Evolutionary conservation across 2,329 filamentous ascomycete species (phyloP).

Genomic region (Alternaria consortialis): DNA sequence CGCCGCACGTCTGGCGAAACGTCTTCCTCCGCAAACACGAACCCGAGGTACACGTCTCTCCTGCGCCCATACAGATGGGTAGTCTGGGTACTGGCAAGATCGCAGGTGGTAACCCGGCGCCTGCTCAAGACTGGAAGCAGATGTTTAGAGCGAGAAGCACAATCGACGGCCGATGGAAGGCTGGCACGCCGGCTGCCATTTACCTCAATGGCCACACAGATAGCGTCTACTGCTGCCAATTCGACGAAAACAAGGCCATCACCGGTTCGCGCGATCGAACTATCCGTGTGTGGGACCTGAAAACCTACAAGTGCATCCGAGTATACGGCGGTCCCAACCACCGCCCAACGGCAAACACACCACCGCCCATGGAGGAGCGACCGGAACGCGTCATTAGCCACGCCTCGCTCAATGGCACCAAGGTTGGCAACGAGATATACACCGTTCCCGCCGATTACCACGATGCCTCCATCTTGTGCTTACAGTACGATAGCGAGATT

Average conservation of each 20-base stretch:
- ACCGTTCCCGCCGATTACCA: slow-evolving; percentile 69
- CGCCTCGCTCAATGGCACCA: slow-evolving; percentile 59
- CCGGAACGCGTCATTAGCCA: slow-evolving; percentile 56
- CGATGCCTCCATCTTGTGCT: slow-evolving; percentile 89
- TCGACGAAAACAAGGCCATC: slow-evolving; percentile 97
- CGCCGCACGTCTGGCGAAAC: slow-evolving; percentile 68
- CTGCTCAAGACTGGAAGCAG: slow-evolving; percentile 79
- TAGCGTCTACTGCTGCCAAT: slow-evolving; percentile 97
- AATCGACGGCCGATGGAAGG: slow-evolving; percentile 81
- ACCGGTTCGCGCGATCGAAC: slow-evolving; percentile 96
- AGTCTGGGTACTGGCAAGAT: slow-evolving; percentile 63
- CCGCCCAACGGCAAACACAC: slow-evolving; percentile 62
- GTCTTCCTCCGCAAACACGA: slow-evolving; percentile 67
- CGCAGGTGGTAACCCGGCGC: slow-evolving; percentile 57
- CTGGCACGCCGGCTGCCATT: slow-evolving; percentile 79
- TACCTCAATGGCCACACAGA: slow-evolving; percentile 94
- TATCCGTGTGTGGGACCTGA: slow-evolving; percentile 95
- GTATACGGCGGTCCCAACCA: slow-evolving; percentile 81
- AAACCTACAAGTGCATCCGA: slow-evolving; percentile 82
- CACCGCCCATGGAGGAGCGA: slow-evolving; percentile 52
- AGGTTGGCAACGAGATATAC: slow-evolving; percentile 58
- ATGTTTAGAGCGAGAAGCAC: slow-evolving; percentile 81
- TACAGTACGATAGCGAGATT: slow-evolving; percentile 92
- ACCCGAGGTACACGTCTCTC: slow-evolving; percentile 55
- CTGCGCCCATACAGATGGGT: slow-evolving; percentile 59